These are phyloP conservation scores for Fomitopsis betulina DNA, from an alignment of 1,284 basidiomycete genomes.

Conservation along the genomic window DNA sequence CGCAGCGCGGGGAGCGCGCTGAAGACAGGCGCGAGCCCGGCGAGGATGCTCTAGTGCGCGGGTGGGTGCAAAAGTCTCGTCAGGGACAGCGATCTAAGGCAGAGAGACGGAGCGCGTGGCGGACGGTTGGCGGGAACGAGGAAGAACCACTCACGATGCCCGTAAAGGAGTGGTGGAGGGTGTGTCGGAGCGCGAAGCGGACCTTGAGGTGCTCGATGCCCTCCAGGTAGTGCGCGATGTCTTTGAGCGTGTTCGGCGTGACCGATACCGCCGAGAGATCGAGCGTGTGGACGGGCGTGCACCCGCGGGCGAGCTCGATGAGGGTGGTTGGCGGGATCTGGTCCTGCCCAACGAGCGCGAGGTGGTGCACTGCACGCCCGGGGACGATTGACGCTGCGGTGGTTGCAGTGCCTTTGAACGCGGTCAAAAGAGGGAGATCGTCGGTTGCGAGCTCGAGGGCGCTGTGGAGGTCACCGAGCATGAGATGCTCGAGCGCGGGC, in stretches of 20 bases:
- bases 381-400: conserved; percentile 56
- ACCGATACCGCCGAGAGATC: conserved; percentile 57
- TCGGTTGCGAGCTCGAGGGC: conserved; percentile 32
- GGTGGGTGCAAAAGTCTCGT: not conserved
- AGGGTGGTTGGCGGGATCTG: conserved; percentile 49
- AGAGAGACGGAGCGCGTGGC: not conserved
- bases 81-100: not conserved
- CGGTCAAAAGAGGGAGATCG: conserved; percentile 41
- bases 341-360: conserved; percentile 54
- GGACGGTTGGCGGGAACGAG: not conserved
- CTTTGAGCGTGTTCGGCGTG: conserved; percentile 50
- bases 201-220: conserved; percentile 48
- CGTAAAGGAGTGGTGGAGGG: conserved; percentile 56
- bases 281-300: conserved; percentile 43
- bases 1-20: conserved; percentile 30
- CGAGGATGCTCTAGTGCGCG: conserved; percentile 30
- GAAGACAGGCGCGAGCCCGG: conserved; percentile 34
- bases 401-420: conserved; percentile 55
- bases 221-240: conserved; percentile 47
- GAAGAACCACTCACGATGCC: conserved; percentile 51
- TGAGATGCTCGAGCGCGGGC: conserved; percentile 40
- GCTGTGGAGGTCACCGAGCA: conserved; percentile 44
- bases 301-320: conserved; percentile 41
- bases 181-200: conserved; percentile 58
- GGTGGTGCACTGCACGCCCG: conserved; percentile 49